Percentiles rank a stretch among this genome's conserved stretches.
phyloP scores from a whole-genome alignment of 2,329 filamentous ascomycete genomes.

The Monilinia aucupariae region DNA sequence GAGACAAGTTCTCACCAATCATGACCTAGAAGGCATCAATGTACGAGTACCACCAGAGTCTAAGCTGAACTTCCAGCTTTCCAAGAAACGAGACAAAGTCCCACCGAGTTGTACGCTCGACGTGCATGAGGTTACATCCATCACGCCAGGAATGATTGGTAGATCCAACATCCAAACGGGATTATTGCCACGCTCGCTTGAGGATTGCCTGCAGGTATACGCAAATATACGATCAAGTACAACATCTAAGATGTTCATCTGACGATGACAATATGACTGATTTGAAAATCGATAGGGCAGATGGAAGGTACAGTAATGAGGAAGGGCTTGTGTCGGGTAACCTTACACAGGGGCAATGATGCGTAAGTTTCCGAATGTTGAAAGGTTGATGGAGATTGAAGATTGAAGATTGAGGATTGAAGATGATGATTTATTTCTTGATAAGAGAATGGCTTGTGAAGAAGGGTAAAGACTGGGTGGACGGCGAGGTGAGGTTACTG shows the following conservation, averaged over 20 bases:
- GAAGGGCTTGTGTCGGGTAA: neutral
- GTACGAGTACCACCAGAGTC: neutral
- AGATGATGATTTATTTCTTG: too few species aligned
- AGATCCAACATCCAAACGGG: neutral
- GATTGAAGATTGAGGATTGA: too few species aligned
- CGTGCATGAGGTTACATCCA: neutral
- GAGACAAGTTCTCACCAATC: neutral
- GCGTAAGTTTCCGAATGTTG: neutral
- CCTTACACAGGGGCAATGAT: neutral
- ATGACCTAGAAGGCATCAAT: neutral
- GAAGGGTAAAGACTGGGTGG: too few species aligned
- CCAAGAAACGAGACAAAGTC: neutral
- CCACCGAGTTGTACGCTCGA: neutral
- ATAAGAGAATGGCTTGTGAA: too few species aligned
- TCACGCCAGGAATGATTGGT: neutral
- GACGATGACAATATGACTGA: conserved; percentile 7
- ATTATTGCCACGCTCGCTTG: conserved; percentile 7
- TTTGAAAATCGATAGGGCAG: conserved; percentile 7
- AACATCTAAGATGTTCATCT: conserved; percentile 11
- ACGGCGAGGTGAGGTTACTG: neutral
- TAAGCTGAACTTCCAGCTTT: conserved; percentile 11
- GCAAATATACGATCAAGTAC: conserved; percentile 6
- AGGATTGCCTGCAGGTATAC: neutral
- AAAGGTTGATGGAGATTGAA: neutral
- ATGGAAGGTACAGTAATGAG: neutral